Evolutionary conservation across 163 green algal genomes (phyloP), one percentile per base, ranked within the genome.

Genomic region (Volvox carteri): DNA sequence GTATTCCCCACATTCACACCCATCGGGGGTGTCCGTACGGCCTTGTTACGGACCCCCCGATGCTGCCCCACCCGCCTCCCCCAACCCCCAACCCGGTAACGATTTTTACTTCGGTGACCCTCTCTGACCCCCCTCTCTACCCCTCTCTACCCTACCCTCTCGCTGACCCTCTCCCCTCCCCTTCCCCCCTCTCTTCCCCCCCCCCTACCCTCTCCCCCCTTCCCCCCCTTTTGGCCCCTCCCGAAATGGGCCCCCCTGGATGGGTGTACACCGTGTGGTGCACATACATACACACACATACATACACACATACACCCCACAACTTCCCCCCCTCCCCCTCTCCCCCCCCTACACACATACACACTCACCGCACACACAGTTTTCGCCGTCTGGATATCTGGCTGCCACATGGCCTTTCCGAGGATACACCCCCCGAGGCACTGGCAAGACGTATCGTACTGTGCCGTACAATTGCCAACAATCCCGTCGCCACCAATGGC

Each of bases 341-440:
- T 16, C 12, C 50, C 16, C 16, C 50, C 16, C 7, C 7, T 65
- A 19, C 54, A 23, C 54, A 65, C 19, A 7, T 65, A 65, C 54
- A 8, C n/a, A n/a, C n/a, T n/a, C n/a, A n/a, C n/a, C n/a, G n/a
- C n/a, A n/a, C n/a, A n/a, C n/a, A n/a, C n/a, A n/a, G n/a, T n/a
- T n/a, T n/a, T n/a, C n/a, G 54, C 4, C 54, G 54, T 65, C 25
- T 65, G 3, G 54, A 65, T 65, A 19, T 92, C 33, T 93, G 91
- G 91, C 79, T 93, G 2, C 85, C 74, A 1, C 91, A 93, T 58
- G 91, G 91, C 65, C 65, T 93, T 16, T 74, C 46, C 39, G 1
- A 28, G 19, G 56, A n/a, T 35, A 80, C 62, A 30, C 28, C 19
- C 33, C 0, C 39, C 8, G 48, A 28, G 2, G 23, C 72, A 4